Evolutionary conservation across 148 eudicot genomes (phyloP), one percentile per base, ranked within the genome.

Genomic region (Persicaria tinctoria): DNA sequence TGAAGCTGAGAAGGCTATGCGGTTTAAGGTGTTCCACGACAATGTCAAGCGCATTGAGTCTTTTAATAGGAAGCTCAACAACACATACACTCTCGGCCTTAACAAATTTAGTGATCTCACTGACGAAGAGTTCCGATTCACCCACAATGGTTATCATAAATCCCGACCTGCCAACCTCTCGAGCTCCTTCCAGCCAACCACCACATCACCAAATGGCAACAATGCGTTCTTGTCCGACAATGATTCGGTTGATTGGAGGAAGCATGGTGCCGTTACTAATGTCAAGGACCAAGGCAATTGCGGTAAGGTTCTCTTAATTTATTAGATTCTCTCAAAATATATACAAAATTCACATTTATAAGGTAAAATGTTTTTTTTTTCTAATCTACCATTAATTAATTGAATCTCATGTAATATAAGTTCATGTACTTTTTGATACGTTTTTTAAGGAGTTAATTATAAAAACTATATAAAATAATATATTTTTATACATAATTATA

Each of bases 71-170:
- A 70, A 78, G 13, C 70, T 77, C 20, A 46, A 51, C 1, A 2
- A 27, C 69, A 64, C 11, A 12, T 88, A 84, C 74, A 85, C 73
- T 68, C 77, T 88, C 6, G 77, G 80, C 0, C 71, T 88, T 46
- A 90, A 90, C 78, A 62, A 68, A 13, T 90, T 90, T 79, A 89
- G 89, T 32, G 96, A 90, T 64, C 59, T 85, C 38, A 88, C 91
- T 3, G 79, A 83, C 46, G 89, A 85, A 63, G 92, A 90, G 80
- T 90, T 90, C 68, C 51, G 49, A 48, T 82, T 83, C 64, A 56
- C 77, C 62, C 79, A 56, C 20, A 85, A 81, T 69, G 87, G 96
- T 56, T 87, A 57, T 74, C 83, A 3, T 64, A 9, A 46, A 0
- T 1, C 45, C 17, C 69, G n/a, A 7, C 0, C 8, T 2, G 12